These are phyloP conservation scores for Dactylellina parvicollis DNA, from an alignment of 2,329 filamentous ascomycete species.

Conservation along the genomic window DNA sequence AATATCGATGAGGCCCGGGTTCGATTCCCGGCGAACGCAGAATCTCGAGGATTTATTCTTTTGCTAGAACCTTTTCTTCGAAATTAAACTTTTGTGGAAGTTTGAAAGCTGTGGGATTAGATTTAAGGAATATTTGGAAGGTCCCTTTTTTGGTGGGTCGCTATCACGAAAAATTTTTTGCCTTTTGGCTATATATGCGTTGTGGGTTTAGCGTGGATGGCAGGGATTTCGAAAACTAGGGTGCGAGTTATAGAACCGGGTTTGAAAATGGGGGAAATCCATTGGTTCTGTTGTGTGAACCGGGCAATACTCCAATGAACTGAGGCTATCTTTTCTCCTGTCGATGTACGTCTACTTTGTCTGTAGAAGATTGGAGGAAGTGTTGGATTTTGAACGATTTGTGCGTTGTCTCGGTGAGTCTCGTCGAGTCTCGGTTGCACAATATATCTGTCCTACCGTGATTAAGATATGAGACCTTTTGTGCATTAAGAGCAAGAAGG, in stretches of 20 bases:
- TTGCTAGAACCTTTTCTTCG: conserved; percentile 15
- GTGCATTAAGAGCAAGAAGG: no score
- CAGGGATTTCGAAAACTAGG: not conserved
- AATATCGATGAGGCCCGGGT: conserved; percentile 49
- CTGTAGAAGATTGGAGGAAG: no score
- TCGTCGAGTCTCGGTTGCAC: no score
- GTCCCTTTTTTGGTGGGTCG: no score
- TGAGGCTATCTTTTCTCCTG: not conserved
- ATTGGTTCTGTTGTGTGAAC: not conserved
- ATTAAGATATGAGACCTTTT: no score
- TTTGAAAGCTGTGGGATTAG: conserved; percentile 1
- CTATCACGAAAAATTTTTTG: conserved; percentile 21
- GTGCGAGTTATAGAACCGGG: not conserved
- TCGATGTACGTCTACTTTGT: no score
- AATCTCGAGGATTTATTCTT: not conserved
- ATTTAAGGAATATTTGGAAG: not conserved
- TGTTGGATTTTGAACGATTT: no score
- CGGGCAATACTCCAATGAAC: not conserved
- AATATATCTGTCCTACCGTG: no score
- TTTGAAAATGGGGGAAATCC: no score
- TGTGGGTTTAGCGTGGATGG: conserved; percentile 10
- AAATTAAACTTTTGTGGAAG: conserved; percentile 1
- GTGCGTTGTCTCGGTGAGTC: no score
- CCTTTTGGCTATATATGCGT: conserved; percentile 48
- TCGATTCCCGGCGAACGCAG: conserved; percentile 53